Evolutionary conservation across 2,329 filamentous ascomycete species (phyloP).

Genomic region (Neurospora crassa): DNA sequence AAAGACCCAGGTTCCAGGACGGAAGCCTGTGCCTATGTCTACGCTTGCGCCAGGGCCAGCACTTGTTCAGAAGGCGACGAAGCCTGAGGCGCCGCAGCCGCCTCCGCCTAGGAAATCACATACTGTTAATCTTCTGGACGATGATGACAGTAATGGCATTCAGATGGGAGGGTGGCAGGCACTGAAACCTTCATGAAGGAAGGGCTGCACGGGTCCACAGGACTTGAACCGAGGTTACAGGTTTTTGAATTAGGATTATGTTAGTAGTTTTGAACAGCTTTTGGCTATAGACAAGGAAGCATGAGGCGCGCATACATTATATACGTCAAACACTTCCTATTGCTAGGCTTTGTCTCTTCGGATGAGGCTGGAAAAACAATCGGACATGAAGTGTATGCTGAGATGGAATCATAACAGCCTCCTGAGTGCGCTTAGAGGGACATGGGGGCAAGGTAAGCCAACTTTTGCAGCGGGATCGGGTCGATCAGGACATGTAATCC

Average conservation of each 20-base stretch:
- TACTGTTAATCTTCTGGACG: conserved; percentile 37
- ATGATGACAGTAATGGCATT: conserved; percentile 28
- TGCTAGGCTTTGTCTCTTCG: background rate
- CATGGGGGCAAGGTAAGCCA: background rate
- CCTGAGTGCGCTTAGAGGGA: background rate
- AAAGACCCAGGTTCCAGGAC: conserved; percentile 14
- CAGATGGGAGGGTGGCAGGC: conserved; percentile 47
- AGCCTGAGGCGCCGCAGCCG: conserved; percentile 16
- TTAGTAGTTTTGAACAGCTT: background rate
- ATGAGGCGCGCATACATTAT: background rate
- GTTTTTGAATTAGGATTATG: background rate
- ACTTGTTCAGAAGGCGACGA: conserved; percentile 14
- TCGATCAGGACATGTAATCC: background rate
- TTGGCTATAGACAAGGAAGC: conserved; percentile 1
- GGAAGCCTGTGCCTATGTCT: conserved; percentile 17
- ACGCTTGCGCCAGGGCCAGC: background rate
- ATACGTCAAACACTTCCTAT: background rate
- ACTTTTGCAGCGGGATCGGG: background rate
- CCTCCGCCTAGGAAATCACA: conserved; percentile 23
- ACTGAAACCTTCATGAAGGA: conserved; percentile 33
- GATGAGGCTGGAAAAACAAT: background rate
- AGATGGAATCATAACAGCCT: background rate
- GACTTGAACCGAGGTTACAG: background rate
- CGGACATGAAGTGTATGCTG: background rate
- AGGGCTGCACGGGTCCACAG: background rate